Evolutionary conservation across 2,329 filamentous ascomycete genomes (phyloP), one percentile per base, ranked within the genome.

Genomic region (Clonostachys rhizophaga): DNA sequence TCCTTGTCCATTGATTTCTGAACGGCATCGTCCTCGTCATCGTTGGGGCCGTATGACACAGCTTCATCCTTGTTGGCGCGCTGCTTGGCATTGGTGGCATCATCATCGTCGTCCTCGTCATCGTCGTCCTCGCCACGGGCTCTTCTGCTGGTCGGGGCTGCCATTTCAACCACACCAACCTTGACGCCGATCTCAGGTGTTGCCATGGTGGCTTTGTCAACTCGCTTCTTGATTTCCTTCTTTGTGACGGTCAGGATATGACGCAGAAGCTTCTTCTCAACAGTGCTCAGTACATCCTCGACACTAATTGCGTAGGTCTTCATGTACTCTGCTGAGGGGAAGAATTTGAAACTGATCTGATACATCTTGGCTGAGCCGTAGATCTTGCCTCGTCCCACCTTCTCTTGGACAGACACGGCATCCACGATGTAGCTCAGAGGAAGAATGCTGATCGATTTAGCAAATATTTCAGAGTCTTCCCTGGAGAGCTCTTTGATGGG

Each of bases 381-480:
- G 5, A 81, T 81, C 34, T 81, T 69, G 39, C 89, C 90, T 49
- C 80, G 78, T 12, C 89, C 89, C 45, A 92, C 81, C 30, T 79
- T 82, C 67, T 99, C 95, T 46, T 83, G 85, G 18, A 97, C 87
- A 2, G 78, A 82, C 13, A 90, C 86, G 53, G 84, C 84, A 61
- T 97, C 89, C 33, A 96, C 70, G 35, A 99, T 82, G 57, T 95
- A 86, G 0, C 89, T 84, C 40, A 99, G 76, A 5, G 87, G 89
- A 41, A 97, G 78, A 51, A 87, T 84, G 60, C 89, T 95, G 61
- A 97, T 95, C 24, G 84, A 87, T 71, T 99, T 99, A 43, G 91
- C 87, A 60, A 99, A 97, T 43, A 77, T 80, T 58, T 91, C 83
- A 9, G 82, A 83, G 46, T 91, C 80, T 5, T 83, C 77, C 34